Evolutionary conservation across 1,284 basidiomycete species (phyloP), one percentile per base, ranked within the genome.

Genomic region (Pholiota adiposa): DNA sequence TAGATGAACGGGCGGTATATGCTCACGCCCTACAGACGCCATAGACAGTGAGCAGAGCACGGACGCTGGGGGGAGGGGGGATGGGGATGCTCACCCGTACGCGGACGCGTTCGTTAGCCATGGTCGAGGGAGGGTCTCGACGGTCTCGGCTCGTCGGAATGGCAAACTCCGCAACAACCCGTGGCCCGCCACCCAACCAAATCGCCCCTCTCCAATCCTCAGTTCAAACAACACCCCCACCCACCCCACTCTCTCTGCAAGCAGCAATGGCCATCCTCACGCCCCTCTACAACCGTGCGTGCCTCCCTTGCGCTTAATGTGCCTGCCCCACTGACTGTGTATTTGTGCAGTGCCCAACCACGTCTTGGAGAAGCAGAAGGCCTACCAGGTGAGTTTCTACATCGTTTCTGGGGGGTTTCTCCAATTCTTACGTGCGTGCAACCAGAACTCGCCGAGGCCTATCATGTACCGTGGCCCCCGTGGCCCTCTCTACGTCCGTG

Each of bases 1-100:
- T 98, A 98, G 63, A 98, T 93, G 65, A 99, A 88, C 0, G 96
- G 93, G 46, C 97, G 84, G 72, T 90, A 89, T 59, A 99, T 93
- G 66, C 87, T 91, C 33, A 98, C 78, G 51, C 95, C 96, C 95
- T 97, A 38, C 7, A 58, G 62, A 61, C 50, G 54, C 59, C 61
- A 65, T 55, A 62, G n/a, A 56, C 18, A n/a, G 51, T 61, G 52
- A 60, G 54, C 58, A 52, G 54, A 52, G 54, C 36, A 46, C 40
- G 49, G 44, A 67, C 56, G 25, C 52, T 58, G 40, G 49, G 57
- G 38, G 51, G 19, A 62, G 44, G 56, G 44, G 50, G 53, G 27
- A 21, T 33, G 49, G 46, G 54, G 56, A 4, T 63, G 81, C 86
- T 64, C 78, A 90, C 89, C 77, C 87, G 82, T 63, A 89, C 86